phyloP scores from a whole-genome alignment of 139 green algal genomes.

The Zygnema cylindricum region DNA sequence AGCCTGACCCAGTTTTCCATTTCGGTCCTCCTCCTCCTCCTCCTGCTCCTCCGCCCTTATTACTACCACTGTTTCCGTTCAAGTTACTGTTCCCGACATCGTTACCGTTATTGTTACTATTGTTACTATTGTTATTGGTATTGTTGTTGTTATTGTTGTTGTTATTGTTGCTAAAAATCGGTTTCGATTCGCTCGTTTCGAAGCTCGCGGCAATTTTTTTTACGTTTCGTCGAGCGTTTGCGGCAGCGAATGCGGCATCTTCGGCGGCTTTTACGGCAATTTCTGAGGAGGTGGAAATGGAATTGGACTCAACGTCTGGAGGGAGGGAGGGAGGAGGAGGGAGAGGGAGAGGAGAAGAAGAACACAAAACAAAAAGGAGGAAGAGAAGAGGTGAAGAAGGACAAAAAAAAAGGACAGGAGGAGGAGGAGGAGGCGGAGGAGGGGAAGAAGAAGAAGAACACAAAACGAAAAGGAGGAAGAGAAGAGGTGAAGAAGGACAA shows the following conservation, averaged over 20 bases:
- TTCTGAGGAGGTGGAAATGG: neutral
- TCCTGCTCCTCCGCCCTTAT: neutral
- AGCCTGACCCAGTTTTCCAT: neutral
- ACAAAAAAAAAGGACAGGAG: neutral
- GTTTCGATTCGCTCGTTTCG: neutral
- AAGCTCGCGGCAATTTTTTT: neutral
- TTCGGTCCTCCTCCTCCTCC: neutral
- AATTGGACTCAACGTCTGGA: neutral
- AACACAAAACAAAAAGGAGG: neutral
- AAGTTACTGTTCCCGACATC: no score
- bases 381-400: neutral
- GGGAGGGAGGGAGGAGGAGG: neutral
- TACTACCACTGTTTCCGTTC: no score
- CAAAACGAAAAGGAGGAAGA: neutral
- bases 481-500: neutral
- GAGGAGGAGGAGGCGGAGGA: no score
- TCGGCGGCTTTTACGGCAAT: neutral
- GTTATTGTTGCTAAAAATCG: no score
- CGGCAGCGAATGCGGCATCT: neutral
- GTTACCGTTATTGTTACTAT: no score
- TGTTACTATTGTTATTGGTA: no score
- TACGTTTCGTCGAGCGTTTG: neutral
- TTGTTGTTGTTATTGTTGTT: no score
- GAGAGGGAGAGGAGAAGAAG: neutral
- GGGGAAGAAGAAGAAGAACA: no score